A percentile compares a stretch with the other conserved stretches of the same genome.
phyloP scores from a whole-genome alignment of 163 green algal genomes.

The Prototheca wickerhamii region DNA sequence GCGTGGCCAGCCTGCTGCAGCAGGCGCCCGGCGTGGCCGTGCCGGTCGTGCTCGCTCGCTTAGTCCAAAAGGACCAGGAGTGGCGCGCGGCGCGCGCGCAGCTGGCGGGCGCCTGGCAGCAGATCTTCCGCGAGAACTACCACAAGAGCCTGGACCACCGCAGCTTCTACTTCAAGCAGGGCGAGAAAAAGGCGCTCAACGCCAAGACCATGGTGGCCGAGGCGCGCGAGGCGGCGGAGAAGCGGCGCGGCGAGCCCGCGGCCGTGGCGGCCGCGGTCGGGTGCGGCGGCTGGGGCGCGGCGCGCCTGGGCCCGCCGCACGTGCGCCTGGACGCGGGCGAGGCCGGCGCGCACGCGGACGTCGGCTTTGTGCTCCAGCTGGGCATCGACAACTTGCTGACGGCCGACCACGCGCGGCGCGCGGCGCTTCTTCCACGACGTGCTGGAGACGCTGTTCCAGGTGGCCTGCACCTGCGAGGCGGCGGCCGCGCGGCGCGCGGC shows the following conservation, averaged over 20 bases:
- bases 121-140: slow-evolving; percentile 95
- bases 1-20: slow-evolving; percentile 69
- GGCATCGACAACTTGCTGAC: slow-evolving; percentile 67
- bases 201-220: slow-evolving; percentile 82
- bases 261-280: slow-evolving; percentile 27
- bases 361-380: slow-evolving; percentile 58
- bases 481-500: slow-evolving; percentile 35
- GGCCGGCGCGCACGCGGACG: slow-evolving; percentile 13
- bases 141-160: slow-evolving; percentile 96
- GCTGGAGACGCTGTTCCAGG: slow-evolving; percentile 78
- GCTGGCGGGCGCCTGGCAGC: slow-evolving; percentile 80
- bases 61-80: slow-evolving; percentile 90
- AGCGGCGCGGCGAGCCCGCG: slow-evolving; percentile 16
- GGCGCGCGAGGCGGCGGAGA: slow-evolving; percentile 61
- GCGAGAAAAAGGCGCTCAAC: slow-evolving; percentile 37
- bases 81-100: slow-evolving; percentile 67
- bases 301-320: slow-evolving; percentile 15
- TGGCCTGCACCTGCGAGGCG: slow-evolving; percentile 39
- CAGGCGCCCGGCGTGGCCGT: slow-evolving; percentile 77
- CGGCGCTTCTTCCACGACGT: slow-evolving; percentile 63
- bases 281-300: slow-evolving; percentile 10
- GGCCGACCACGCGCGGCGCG: slow-evolving; percentile 30
- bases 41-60: slow-evolving; percentile 68
- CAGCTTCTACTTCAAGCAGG: slow-evolving; percentile 99
- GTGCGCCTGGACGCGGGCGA: slow-evolving; percentile 10